Percentiles rank a stretch among this genome's conserved stretches.
Evolutionary conservation across 2,329 filamentous ascomycete species (phyloP).

Genomic region (Pseudogymnoascus sp.): DNA sequence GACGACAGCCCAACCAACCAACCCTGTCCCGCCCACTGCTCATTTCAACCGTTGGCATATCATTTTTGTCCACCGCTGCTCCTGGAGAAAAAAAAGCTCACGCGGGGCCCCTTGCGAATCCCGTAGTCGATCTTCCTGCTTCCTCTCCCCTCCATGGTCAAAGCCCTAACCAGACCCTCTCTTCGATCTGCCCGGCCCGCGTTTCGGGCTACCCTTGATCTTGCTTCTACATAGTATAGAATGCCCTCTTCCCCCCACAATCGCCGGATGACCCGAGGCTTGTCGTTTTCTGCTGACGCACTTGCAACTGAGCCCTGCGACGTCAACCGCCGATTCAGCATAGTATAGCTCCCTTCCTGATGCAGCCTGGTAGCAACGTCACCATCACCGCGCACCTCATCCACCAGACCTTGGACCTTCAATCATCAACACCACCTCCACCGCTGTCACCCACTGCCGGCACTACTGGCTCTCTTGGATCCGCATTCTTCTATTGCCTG

Average conservation of each 20-base stretch:
- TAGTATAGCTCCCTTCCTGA: not conserved
- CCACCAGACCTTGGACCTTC: not conserved
- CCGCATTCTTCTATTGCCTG: not conserved
- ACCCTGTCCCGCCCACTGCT: not conserved
- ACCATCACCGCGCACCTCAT: not conserved
- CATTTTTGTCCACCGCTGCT: not conserved
- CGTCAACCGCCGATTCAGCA: not conserved
- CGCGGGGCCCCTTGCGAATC: not conserved
- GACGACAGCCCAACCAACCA: not conserved
- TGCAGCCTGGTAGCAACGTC: not conserved
- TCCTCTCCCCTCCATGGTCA: not conserved
- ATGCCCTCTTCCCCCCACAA: not conserved
- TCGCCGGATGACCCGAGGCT: not conserved
- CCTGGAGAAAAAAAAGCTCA: not conserved
- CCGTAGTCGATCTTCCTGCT: not conserved
- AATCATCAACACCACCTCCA: not conserved
- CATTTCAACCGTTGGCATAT: not conserved
- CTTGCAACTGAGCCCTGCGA: not conserved
- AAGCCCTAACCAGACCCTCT: not conserved
- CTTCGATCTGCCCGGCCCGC: not conserved
- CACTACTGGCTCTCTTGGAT: not conserved
- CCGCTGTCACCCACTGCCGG: not conserved
- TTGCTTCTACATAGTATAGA: not conserved
- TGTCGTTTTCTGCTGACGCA: not conserved
- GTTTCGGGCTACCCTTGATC: not conserved